Evolutionary conservation across 2,329 filamentous ascomycete species (phyloP), one percentile per base, ranked within the genome.

Genomic region (Macrophomina pseudophaseolina): DNA sequence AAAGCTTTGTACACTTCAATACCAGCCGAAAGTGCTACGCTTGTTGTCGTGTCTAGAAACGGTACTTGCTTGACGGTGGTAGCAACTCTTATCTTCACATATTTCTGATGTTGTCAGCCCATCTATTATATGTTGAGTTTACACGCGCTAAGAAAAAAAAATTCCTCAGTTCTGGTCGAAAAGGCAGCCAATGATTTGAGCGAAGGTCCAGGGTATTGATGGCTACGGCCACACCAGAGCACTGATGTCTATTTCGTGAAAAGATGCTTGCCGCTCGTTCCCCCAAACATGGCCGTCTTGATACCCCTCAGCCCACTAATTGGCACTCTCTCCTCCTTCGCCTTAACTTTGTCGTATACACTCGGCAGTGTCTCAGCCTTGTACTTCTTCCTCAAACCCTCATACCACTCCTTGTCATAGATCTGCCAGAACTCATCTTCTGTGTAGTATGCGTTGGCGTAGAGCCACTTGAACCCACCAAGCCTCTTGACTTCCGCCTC

Each of bases 361-460:
- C 11, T 56, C 38, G 52, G 42, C 63, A 65, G n/a, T 9, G 33
- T 30, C 28, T 49, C 65, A 1, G 90, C 90, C 56, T 82, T 75
- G 77, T 91, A 92, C 74, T 89, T 90, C 30, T 73, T 68, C 16
- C 90, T 81, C 70, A 93, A 79, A 1, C 73, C 80, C 38, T 91
- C 85, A 75, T 93, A 92, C 84, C 84, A 87, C 23, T 74, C 72
- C 51, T 80, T 78, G 58, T 86, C 82, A 75, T 91, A 91, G 62
- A 88, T 81, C 40, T 79, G 72, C 88, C 89, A 91, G 78, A 91
- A 93, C 73, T 91, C 87, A 0, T 84, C 80, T 73, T 91, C 86
- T n/a, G 86, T 84, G 76, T 95, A 95, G 80, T 93, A 96, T 0
- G 91, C 90, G 73, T 94, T 91, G 2, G 92, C 92, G 77, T 97